Evolutionary conservation across 2,329 filamentous ascomycete species (phyloP).

Genomic region (Chaetomiaceae sp.): DNA sequence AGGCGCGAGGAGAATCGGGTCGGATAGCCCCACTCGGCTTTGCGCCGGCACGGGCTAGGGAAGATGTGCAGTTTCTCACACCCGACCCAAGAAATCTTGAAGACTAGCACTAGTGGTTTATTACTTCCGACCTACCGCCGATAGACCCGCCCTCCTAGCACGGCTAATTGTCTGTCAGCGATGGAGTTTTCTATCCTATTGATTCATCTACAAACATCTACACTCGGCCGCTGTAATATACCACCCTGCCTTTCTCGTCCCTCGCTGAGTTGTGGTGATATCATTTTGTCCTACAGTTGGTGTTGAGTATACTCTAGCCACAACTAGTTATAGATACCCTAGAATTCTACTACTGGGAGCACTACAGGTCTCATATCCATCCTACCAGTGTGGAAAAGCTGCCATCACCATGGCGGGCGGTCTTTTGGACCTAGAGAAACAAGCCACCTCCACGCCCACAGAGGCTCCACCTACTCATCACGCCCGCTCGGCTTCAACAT

Average conservation of each 20-base stretch:
- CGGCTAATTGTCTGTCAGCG: neutral
- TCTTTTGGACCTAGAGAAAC: slow-evolving; percentile 4
- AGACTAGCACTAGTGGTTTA: too few relatives aligned
- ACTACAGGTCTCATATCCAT: too few relatives aligned
- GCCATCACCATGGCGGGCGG: neutral
- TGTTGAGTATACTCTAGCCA: too few relatives aligned
- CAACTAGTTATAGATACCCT: too few relatives aligned
- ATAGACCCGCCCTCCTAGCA: neutral
- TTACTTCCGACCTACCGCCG: slow-evolving; percentile 3
- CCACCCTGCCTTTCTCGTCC: slow-evolving; percentile 2
- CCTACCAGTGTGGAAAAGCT: neutral
- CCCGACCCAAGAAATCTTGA: too few relatives aligned
- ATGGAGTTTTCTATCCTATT: neutral
- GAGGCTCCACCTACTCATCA: neutral
- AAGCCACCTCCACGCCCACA: neutral
- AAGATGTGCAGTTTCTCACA: too few relatives aligned
- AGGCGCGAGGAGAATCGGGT: neutral
- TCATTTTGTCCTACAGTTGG: neutral
- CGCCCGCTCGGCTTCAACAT: neutral
- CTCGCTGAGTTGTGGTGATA: slow-evolving; percentile 1
- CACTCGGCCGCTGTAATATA: too few relatives aligned
- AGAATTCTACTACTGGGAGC: too few relatives aligned
- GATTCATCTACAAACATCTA: neutral
- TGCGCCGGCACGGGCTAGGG: too few relatives aligned
- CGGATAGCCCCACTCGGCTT: too few relatives aligned